Percentiles rank a stretch among this genome's conserved stretches.
Conservation (phyloP, 768 basidiomycete genomes). For the Mycena vulgaris region DNA sequence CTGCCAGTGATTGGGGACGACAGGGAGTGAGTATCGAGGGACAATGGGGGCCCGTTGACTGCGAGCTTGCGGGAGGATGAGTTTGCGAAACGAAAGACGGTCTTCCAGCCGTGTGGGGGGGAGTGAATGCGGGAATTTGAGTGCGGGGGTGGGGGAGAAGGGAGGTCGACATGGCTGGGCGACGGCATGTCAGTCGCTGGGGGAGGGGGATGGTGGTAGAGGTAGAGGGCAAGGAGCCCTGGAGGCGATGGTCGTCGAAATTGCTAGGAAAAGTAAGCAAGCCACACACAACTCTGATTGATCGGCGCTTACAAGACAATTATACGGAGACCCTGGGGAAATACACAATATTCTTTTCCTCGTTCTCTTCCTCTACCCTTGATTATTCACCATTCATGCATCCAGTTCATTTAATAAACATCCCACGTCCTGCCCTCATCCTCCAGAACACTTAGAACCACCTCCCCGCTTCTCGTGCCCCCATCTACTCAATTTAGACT, state of each 20-base stretch:
- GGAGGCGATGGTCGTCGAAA: too few relatives aligned
- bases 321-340: too few relatives aligned
- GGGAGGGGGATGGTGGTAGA: not conserved
- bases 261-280: not conserved
- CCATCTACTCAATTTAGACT: not conserved
- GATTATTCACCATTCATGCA: constrained; percentile 12
- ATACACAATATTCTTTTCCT: not conserved
- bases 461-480: not conserved
- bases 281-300: too few relatives aligned
- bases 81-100: constrained; percentile 79
- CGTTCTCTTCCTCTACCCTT: constrained; percentile 13
- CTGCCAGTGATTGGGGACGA: constrained; percentile 51
- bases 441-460: not conserved
- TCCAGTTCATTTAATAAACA: constrained; percentile 1
- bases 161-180: constrained; percentile 30
- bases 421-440: not conserved
- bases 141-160: constrained; percentile 1
- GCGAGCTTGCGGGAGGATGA: constrained; percentile 74
- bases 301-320: too few relatives aligned
- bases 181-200: constrained; percentile 42
- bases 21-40: constrained; percentile 65
- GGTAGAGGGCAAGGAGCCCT: not conserved
- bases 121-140: constrained; percentile 45
- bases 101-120: constrained; percentile 71
- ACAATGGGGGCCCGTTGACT: constrained; percentile 58